These are phyloP conservation scores for Falciphora oryzae DNA, from an alignment of 2,329 filamentous ascomycete species.

Conservation along the genomic window DNA sequence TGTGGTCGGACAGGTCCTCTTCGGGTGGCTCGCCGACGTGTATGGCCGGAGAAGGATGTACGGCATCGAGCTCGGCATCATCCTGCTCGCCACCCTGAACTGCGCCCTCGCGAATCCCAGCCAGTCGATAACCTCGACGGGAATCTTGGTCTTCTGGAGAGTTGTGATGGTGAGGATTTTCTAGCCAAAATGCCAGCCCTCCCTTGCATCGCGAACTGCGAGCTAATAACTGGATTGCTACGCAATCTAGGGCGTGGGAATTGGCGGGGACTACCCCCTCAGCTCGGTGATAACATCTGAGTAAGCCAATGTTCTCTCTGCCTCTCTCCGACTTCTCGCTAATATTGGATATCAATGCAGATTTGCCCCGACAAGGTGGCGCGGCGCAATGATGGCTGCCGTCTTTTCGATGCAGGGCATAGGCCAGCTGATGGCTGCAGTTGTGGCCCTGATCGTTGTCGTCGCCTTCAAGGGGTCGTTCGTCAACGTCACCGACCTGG, in stretches of 20 bases:
- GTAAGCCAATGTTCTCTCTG: conserved; percentile 24
- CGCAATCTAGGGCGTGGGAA: conserved; percentile 53
- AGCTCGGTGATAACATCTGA: conserved; percentile 78
- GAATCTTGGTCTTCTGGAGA: conserved; percentile 67
- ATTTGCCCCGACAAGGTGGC: conserved; percentile 75
- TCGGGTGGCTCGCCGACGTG: conserved; percentile 70
- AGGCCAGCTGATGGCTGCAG: conserved; percentile 67
- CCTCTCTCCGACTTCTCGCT: background rate
- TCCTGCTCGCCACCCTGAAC: conserved; percentile 64
- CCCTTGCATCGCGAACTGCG: background rate
- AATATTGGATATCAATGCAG: conserved; percentile 26
- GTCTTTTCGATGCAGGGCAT: conserved; percentile 84
- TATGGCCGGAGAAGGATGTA: conserved; percentile 79
- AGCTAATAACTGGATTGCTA: background rate
- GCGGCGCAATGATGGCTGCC: conserved; percentile 76
- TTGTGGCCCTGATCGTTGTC: conserved; percentile 65
- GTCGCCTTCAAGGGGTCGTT: conserved; percentile 54
- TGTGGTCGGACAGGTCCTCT: conserved; percentile 69
- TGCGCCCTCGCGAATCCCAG: conserved; percentile 59
- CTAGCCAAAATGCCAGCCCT: background rate
- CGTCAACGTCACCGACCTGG: conserved; percentile 31
- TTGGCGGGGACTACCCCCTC: conserved; percentile 78
- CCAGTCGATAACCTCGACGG: conserved; percentile 51
- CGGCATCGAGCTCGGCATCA: conserved; percentile 67
- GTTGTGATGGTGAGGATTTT: conserved; percentile 56